A percentile compares a stretch with the other conserved stretches of the same genome.
Evolutionary conservation across 768 basidiomycete genomes (phyloP).

Genomic region (Crepidotus variabilis): DNA sequence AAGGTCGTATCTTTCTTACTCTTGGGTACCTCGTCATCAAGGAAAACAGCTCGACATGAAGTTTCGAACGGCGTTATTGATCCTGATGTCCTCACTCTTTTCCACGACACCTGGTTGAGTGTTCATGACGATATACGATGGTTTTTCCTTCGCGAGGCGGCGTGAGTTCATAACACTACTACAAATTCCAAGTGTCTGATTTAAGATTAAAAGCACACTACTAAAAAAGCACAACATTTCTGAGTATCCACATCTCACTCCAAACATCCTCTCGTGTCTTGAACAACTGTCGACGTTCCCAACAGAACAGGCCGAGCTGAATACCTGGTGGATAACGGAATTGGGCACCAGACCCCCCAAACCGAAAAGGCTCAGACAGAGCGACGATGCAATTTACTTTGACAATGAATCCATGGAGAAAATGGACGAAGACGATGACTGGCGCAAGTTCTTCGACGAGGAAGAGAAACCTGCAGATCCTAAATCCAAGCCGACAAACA

Average conservation of each 20-base stretch:
- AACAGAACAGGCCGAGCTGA: slow-evolving; percentile 61
- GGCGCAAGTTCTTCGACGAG: slow-evolving; percentile 84
- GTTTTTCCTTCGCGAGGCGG: slow-evolving; percentile 82
- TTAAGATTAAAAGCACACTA: slow-evolving; percentile 21
- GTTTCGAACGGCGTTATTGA: slow-evolving; percentile 38
- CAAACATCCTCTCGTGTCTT: slow-evolving; percentile 58
- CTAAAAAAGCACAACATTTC: slow-evolving; percentile 25
- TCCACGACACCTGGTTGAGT: slow-evolving; percentile 71
- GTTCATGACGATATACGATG: slow-evolving; percentile 82
- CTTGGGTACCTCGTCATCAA: slow-evolving; percentile 51
- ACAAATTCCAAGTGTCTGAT: neutral
- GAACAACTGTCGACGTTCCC: slow-evolving; percentile 74
- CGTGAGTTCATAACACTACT: slow-evolving; percentile 36
- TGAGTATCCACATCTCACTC: slow-evolving; percentile 33
- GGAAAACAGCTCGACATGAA: slow-evolving; percentile 19
- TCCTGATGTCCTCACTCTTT: slow-evolving; percentile 56
- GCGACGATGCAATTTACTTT: slow-evolving; percentile 24
- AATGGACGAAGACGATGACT: slow-evolving; percentile 51
- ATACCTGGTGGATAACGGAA: slow-evolving; percentile 76
- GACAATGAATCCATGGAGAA: slow-evolving; percentile 34
- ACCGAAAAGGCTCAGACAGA: slow-evolving; percentile 36
- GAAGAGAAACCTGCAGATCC: slow-evolving; percentile 33
- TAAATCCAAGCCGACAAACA: slow-evolving; percentile 32
- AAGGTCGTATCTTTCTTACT: slow-evolving; percentile 59
- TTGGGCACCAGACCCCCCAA: slow-evolving; percentile 56